Percentiles rank a stretch among this genome's conserved stretches.
Evolutionary conservation across 2,329 filamentous ascomycete species (phyloP).

Genomic region (Aspergillus alliaceus): DNA sequence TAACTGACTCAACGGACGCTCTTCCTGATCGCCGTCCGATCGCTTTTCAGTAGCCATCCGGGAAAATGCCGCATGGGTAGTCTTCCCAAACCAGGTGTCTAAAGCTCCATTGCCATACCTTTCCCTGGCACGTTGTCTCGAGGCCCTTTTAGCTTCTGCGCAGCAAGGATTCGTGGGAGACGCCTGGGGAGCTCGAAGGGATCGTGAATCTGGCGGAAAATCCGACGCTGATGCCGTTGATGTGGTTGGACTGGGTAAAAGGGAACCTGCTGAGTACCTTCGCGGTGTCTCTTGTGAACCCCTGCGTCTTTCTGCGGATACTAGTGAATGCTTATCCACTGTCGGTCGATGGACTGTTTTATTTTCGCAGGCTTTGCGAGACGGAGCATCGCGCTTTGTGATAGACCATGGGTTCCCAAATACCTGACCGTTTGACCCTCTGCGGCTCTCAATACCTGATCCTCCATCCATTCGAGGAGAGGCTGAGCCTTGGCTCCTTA

Average conservation of each 20-base stretch:
- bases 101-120: conserved; percentile 27
- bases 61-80: conserved; percentile 7
- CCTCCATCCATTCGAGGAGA: neutral
- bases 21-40: neutral
- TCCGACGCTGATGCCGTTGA: neutral
- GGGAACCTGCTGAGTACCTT: neutral
- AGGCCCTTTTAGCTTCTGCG: conserved; percentile 6
- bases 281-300: neutral
- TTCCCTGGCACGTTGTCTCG: conserved; percentile 21
- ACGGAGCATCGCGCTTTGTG: conserved; percentile 30
- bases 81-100: conserved; percentile 31
- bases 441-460: neutral
- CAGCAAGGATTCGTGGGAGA: conserved; percentile 4
- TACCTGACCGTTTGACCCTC: conserved; percentile 11
- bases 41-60: neutral
- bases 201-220: conserved; percentile 11
- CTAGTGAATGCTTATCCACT: neutral
- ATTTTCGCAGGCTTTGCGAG: neutral
- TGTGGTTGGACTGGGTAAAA: conserved; percentile 19
- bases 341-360: neutral
- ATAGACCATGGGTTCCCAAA: conserved; percentile 38
- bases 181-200: conserved; percentile 2
- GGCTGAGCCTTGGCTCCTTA: neutral
- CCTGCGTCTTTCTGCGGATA: neutral
- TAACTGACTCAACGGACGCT: conserved; percentile 11